These are phyloP conservation scores for Microstegium vimineum DNA, from an alignment of 176 grass and related monocot genomes.

Conservation along the genomic window DNA sequence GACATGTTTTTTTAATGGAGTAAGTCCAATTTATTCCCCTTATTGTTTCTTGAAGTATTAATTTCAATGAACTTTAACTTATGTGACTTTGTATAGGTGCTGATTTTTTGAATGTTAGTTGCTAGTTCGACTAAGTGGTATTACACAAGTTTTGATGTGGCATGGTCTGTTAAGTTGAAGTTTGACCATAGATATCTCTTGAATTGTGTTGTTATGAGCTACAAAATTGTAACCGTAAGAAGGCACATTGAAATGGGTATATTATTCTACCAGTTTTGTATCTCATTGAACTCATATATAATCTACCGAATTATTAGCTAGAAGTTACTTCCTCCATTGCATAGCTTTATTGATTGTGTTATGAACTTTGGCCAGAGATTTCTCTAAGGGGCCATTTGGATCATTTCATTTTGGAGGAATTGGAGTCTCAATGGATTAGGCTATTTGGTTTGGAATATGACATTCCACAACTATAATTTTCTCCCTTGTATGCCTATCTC, in stretches of 20 bases:
- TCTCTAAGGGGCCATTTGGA: too few relatives aligned
- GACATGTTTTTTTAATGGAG: constrained; percentile 92
- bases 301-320: background rate
- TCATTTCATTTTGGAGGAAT: too few relatives aligned
- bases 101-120: background rate
- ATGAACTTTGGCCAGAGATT: background rate
- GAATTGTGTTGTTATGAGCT: background rate
- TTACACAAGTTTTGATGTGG: background rate
- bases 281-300: background rate
- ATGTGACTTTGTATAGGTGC: background rate
- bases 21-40: constrained; percentile 42
- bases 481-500: too few relatives aligned
- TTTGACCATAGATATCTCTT: background rate
- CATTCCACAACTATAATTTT: too few relatives aligned
- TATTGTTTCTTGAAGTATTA: background rate
- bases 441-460: too few relatives aligned
- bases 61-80: background rate
- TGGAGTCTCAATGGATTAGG: too few relatives aligned
- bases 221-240: background rate
- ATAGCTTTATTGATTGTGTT: background rate
- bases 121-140: background rate
- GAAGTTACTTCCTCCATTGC: background rate
- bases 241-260: background rate
- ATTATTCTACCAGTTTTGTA: background rate
- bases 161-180: background rate